Percentiles rank a stretch among this genome's conserved stretches.
Evolutionary conservation across 2,329 filamentous ascomycete species (phyloP).

Genomic region (Fusarium odoratissimum): DNA sequence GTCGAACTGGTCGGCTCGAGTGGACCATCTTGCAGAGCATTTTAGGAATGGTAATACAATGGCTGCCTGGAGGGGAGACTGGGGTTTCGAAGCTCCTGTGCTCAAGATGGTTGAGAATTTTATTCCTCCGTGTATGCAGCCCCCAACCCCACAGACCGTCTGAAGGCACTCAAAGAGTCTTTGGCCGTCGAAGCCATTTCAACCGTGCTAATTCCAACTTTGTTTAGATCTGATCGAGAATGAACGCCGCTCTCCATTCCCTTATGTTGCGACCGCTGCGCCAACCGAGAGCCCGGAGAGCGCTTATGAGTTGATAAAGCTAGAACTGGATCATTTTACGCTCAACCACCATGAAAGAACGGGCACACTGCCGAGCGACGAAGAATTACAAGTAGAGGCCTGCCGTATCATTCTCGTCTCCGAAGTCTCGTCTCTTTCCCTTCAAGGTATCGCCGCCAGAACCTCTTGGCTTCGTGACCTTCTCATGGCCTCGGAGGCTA

Average conservation of each 20-base stretch:
- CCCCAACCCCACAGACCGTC: fast-evolving
- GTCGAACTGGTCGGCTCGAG: neutral
- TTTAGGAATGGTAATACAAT: neutral
- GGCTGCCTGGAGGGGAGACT: neutral
- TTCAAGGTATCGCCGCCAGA: too few species aligned
- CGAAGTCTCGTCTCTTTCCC: too few species aligned
- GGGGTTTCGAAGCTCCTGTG: neutral
- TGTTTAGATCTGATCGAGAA: neutral
- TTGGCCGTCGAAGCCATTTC: fast-evolving
- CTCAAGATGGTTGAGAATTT: neutral
- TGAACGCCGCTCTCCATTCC: neutral
- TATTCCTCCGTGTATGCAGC: neutral
- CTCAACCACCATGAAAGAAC: neutral
- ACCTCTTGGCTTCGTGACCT: too few species aligned
- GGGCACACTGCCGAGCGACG: too few species aligned
- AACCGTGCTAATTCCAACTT: fast-evolving
- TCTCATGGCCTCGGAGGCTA: too few species aligned
- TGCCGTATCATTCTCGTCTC: too few species aligned
- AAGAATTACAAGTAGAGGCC: too few species aligned
- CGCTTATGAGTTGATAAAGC: neutral
- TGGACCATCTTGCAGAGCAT: neutral
- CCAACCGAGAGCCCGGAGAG: neutral
- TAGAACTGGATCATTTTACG: neutral
- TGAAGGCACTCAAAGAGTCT: neutral
- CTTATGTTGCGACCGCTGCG: neutral